These are phyloP conservation scores for Didymellaceae sp. DNA, from an alignment of 2,329 filamentous ascomycete species.

Conservation along the genomic window DNA sequence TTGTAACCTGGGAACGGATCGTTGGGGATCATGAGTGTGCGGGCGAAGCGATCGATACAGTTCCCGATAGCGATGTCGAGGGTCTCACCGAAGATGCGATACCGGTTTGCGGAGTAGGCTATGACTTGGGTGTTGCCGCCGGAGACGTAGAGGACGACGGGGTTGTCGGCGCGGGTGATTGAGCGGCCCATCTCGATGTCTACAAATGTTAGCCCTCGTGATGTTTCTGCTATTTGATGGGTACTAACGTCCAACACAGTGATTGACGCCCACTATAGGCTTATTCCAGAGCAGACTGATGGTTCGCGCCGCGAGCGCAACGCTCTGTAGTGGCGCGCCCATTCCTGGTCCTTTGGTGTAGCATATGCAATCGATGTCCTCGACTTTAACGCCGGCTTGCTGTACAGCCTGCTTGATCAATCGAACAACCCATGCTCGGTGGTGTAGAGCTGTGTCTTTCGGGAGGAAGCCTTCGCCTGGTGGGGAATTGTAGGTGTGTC, in stretches of 20 bases:
- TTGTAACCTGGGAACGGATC: conserved; percentile 98
- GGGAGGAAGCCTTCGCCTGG: conserved; percentile 94
- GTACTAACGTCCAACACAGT: conserved; percentile 82
- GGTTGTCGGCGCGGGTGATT: conserved; percentile 89
- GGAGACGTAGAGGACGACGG: conserved; percentile 93
- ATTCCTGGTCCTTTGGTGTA: conserved; percentile 96
- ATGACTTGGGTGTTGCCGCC: conserved; percentile 98
- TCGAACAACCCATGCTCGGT: conserved; percentile 81
- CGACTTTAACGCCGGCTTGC: conserved; percentile 61
- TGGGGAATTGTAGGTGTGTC: conserved; percentile 90
- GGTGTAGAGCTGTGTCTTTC: conserved; percentile 93
- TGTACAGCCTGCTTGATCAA: conserved; percentile 81
- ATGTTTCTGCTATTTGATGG: too few species aligned
- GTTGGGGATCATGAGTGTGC: conserved; percentile 89
- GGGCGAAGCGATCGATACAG: conserved; percentile 93
- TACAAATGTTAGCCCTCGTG: conserved; percentile 6
- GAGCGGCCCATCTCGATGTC: conserved; percentile 97
- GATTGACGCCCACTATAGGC: conserved; percentile 93
- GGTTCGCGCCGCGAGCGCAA: conserved; percentile 84
- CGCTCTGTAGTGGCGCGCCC: conserved; percentile 88
- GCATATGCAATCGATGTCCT: conserved; percentile 87
- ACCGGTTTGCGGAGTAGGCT: conserved; percentile 90
- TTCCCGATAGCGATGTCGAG: conserved; percentile 98
- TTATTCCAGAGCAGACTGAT: conserved; percentile 84
- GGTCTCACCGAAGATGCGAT: conserved; percentile 97